Base-by-base conservation (phyloP, 2,329 filamentous ascomycete genomes). In the Dactylellina sp. region DNA sequence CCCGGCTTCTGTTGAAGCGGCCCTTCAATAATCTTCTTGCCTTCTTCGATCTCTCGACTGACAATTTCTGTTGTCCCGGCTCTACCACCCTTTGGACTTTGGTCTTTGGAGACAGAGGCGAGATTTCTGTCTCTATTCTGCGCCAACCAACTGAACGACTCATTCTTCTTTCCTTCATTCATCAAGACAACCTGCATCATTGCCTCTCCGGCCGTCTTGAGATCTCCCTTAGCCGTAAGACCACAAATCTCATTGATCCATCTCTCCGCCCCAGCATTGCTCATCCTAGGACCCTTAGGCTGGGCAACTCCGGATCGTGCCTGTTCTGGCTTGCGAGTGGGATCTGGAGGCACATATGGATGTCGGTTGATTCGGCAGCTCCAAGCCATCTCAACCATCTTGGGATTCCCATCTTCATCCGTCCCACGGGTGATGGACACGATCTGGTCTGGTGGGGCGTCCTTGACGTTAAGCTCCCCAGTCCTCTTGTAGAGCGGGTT, bases 361-460 rank as follows among this genome's bases (percentile, higher is more conserved):
- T 74, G 70, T 28, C 61, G 39, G 28, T 74, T 74, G 49, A 74
- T 74, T 24, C 70, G 52, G 20, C 70, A 74, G 18, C 61, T 60
- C 70, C 70, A 74, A 37, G 61, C 70, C 55, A 74, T 52, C 24
- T 66, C 20, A 2, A 44, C 22, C 1, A 40, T 52, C n/a, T 39
- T 14, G 2, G 61, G 25, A 16, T 47, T 40, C 22, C 70, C 70
- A 7, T 62, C 55, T 11, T 46, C 37, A 39, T 74, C 49, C 2
- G 14, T 24, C 1, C 40, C 40, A 4, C 37, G 28, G 7, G 32
- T 9, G 7, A 60, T 7, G 4, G 39, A 50, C 7, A 60, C 25
- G 25, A 52, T 40, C 14, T 74, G 55, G 11, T 37, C 61, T 1
- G 52, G 28, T 24, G 49, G 68, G 20, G 49, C n/a, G 3, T 57